These are phyloP conservation scores for Thelonectria olida DNA, from an alignment of 2,329 filamentous ascomycete genomes.

Conservation along the genomic window DNA sequence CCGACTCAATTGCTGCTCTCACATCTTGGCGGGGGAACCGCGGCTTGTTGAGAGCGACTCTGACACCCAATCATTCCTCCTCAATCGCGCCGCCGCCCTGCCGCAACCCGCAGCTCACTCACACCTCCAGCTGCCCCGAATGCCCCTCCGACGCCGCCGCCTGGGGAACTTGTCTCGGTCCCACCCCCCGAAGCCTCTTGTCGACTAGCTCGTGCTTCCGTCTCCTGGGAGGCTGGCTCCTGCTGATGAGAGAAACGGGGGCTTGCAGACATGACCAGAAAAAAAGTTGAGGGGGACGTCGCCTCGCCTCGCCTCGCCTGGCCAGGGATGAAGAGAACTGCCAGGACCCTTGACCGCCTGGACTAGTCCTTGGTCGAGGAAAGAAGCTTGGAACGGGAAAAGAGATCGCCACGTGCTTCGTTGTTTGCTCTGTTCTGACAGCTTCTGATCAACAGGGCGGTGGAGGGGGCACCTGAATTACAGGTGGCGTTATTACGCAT, in stretches of 20 bases:
- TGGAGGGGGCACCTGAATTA: neutral
- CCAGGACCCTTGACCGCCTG: neutral
- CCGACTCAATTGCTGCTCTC: neutral
- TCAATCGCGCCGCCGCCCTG: slow-evolving; percentile 9
- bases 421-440: neutral
- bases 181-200: slow-evolving; percentile 2
- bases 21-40: slow-evolving; percentile 1
- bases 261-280: neutral
- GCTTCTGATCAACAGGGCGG: neutral
- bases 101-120: neutral
- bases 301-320: neutral
- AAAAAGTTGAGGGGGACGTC: neutral
- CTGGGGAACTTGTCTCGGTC: slow-evolving; percentile 1
- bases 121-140: neutral
- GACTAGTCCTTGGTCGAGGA: slow-evolving; percentile 1
- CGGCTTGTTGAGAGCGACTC: slow-evolving; percentile 10
- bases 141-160: neutral
- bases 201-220: neutral
- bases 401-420: slow-evolving; percentile 8
- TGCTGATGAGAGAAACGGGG: neutral
- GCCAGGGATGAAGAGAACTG: neutral
- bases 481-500: slow-evolving; percentile 6
- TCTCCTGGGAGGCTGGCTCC: no score
- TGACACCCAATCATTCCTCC: slow-evolving; percentile 6
- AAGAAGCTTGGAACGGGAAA: slow-evolving; percentile 5